These are phyloP conservation scores for Protomyces lactucae-debilis DNA, from an alignment of 1,139 yeast genomes.

Conservation along the genomic window DNA sequence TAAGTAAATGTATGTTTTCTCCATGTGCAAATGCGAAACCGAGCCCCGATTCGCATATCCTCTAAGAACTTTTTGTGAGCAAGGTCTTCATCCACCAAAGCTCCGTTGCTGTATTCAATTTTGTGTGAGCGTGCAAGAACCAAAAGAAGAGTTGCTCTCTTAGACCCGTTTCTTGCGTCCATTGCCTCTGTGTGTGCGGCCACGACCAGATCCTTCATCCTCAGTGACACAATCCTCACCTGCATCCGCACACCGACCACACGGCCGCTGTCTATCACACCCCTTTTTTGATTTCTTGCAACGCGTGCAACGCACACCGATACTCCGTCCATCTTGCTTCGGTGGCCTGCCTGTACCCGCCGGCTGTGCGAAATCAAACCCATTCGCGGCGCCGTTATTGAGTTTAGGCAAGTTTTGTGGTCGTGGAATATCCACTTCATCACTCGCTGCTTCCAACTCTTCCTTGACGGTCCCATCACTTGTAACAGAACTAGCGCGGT, in stretches of 20 bases:
- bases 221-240: constrained; percentile 30
- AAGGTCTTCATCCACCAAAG: too few relatives aligned
- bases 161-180: constrained; percentile 11
- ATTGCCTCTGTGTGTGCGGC: constrained; percentile 22
- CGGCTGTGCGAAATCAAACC: neutral
- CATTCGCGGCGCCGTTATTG: too few relatives aligned
- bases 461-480: constrained; percentile 9
- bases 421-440: constrained; percentile 20
- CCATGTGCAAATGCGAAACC: too few relatives aligned
- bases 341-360: neutral
- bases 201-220: constrained; percentile 28
- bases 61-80: too few relatives aligned
- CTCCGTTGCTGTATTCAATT: too few relatives aligned
- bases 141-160: neutral
- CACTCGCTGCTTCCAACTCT: constrained; percentile 2
- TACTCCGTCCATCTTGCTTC: constrained; percentile 22
- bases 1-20: too few relatives aligned
- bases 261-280: constrained; percentile 29
- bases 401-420: constrained; percentile 19
- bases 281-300: constrained; percentile 29
- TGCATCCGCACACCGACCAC: constrained; percentile 29
- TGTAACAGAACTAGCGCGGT: neutral
- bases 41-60: too few relatives aligned
- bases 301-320: constrained; percentile 28
- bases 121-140: too few relatives aligned